Evolutionary conservation across 805 yeast genomes (phyloP).

Genomic region (Kluyveromyces dobzhanskii): DNA sequence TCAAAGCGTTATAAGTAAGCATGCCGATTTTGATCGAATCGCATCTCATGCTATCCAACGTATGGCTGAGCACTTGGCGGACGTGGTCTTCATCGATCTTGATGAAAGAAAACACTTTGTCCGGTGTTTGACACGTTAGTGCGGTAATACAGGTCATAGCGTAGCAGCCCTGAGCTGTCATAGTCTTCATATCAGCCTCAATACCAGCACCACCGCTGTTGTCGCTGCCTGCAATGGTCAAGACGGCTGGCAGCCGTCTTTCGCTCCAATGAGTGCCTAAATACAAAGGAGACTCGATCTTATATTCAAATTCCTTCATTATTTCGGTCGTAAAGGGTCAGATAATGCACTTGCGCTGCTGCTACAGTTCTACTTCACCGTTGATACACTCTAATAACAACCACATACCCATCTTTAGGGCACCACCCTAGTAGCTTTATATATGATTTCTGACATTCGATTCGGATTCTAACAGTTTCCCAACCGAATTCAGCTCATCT

Average conservation of each 20-base stretch:
- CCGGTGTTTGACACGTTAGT: slow-evolving; percentile 67
- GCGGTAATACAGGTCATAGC: slow-evolving; percentile 74
- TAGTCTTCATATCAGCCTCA: slow-evolving; percentile 80
- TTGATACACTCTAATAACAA: no score
- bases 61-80: slow-evolving; percentile 40
- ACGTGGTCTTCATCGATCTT: slow-evolving; percentile 39
- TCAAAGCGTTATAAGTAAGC: slow-evolving; percentile 50
- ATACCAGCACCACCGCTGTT: slow-evolving; percentile 89
- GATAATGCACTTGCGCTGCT: no score
- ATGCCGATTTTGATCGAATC: slow-evolving; percentile 76
- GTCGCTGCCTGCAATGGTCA: slow-evolving; percentile 67
- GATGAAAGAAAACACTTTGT: slow-evolving; percentile 34
- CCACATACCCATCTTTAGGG: no score
- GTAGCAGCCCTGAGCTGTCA: slow-evolving; percentile 65
- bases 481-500: no score
- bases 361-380: no score
- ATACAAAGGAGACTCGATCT: background rate
- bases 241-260: slow-evolving; percentile 30
- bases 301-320: background rate
- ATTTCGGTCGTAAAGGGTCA: no score
- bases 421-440: no score
- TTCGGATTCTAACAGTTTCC: slow-evolving; percentile 1
- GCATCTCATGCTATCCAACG: slow-evolving; percentile 52
- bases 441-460: no score
- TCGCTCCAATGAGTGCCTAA: slow-evolving; percentile 3